phyloP scores from a whole-genome alignment of 192 early-diverging fungal genomes.

The Coemansia sp. region DNA sequence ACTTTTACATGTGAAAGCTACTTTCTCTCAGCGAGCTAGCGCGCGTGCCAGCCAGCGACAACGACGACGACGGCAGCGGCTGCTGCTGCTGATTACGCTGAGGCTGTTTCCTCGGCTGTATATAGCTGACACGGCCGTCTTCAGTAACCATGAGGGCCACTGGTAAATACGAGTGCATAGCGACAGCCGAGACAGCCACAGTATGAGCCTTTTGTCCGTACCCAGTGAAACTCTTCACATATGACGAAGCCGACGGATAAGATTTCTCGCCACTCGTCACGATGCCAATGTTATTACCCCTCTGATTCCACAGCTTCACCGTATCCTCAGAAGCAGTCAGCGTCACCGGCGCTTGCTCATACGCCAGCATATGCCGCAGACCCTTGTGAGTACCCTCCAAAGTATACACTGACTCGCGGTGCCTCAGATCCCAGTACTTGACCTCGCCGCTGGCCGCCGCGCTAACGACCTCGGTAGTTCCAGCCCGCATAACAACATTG shows the following conservation, averaged over 20 bases:
- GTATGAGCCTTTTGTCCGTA: constrained; percentile 15
- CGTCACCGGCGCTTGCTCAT: constrained; percentile 49
- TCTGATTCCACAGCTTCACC: constrained; percentile 57
- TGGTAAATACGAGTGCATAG: constrained; percentile 49
- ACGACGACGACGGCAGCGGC: neutral
- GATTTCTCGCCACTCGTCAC: constrained; percentile 25
- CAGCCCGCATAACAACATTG: constrained; percentile 40
- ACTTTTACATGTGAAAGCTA: constrained; percentile 3
- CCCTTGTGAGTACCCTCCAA: constrained; percentile 29
- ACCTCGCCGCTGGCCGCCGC: constrained; percentile 46
- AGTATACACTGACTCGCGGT: constrained; percentile 24
- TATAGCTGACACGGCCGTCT: constrained; percentile 49
- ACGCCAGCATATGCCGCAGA: constrained; percentile 45
- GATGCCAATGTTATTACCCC: constrained; percentile 43
- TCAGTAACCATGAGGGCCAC: constrained; percentile 49
- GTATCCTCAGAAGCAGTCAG: constrained; percentile 42
- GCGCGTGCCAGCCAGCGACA: constrained; percentile 14
- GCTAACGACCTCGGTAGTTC: constrained; percentile 43
- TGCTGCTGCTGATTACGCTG: neutral
- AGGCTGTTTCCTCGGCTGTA: constrained; percentile 29
- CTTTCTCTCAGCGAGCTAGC: neutral
- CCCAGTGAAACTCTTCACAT: constrained; percentile 48
- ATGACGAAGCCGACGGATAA: constrained; percentile 25
- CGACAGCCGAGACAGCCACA: constrained; percentile 14
- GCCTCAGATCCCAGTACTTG: constrained; percentile 56